Percentiles rank a stretch among this genome's conserved stretches.
phyloP scores from a whole-genome alignment of 2,329 filamentous ascomycete species.

The Scolecobasidium constrictum region DNA sequence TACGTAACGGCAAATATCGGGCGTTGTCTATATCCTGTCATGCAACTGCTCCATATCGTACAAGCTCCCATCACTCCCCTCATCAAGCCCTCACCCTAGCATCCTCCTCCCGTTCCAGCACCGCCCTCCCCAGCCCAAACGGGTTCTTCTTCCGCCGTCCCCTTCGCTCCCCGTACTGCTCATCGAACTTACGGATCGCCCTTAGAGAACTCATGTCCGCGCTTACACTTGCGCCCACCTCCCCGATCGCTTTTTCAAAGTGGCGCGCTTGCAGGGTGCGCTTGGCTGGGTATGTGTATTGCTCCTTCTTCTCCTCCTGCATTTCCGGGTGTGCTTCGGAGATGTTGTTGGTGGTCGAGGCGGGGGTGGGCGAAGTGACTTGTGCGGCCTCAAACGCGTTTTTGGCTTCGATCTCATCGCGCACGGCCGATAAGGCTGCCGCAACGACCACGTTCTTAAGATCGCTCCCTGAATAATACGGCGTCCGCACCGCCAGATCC shows the following conservation, averaged over 20 bases:
- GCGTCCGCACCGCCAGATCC: slow-evolving; percentile 54
- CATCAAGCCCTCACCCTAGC: slow-evolving; percentile 20
- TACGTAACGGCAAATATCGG: no score
- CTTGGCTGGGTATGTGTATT: slow-evolving; percentile 55
- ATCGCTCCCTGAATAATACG: slow-evolving; percentile 73
- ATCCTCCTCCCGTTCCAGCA: slow-evolving; percentile 20
- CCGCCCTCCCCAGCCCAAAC: slow-evolving; percentile 39
- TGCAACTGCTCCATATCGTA: no score
- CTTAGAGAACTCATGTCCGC: slow-evolving; percentile 84
- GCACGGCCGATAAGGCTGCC: slow-evolving; percentile 67
- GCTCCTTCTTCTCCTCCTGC: slow-evolving; percentile 16
- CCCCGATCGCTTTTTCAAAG: slow-evolving; percentile 74
- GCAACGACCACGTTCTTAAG: slow-evolving; percentile 75
- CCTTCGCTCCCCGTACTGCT: slow-evolving; percentile 79
- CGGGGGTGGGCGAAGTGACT: no score
- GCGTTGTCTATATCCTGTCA: no score
- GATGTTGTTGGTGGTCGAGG: slow-evolving; percentile 2
- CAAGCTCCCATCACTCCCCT: no score
- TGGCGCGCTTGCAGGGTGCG: slow-evolving; percentile 57
- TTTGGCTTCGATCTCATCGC: slow-evolving; percentile 51
- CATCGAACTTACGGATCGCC: slow-evolving; percentile 89
- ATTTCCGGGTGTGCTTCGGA: no score
- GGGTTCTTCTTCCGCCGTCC: slow-evolving; percentile 50
- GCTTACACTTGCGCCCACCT: slow-evolving; percentile 85
- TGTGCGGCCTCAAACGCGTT: slow-evolving; percentile 20